Conservation (phyloP, 768 basidiomycete species). For the Chalciporus pseudorubinellus region DNA sequence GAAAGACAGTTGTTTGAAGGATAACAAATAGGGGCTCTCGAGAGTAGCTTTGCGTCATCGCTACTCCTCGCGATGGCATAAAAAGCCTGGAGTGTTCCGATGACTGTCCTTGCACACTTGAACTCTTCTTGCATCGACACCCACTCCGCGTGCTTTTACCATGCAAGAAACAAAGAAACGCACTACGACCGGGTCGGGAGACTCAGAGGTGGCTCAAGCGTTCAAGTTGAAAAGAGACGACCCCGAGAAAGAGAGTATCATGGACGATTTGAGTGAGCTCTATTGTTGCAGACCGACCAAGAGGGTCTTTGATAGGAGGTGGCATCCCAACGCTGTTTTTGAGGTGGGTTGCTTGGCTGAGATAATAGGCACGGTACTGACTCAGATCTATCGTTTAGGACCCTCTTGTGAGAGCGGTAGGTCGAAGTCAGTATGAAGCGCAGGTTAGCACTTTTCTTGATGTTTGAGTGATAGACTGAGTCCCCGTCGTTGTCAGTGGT, state of each 20-base stretch:
- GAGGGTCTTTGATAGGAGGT: conserved; percentile 52
- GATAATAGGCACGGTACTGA: too few species aligned
- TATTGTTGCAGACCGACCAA: conserved; percentile 53
- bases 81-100: not conserved
- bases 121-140: conserved; percentile 16
- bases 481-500: conserved; percentile 39
- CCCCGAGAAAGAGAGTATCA: conserved; percentile 43
- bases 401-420: conserved; percentile 48
- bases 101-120: not conserved
- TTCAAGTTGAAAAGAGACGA: conserved; percentile 15
- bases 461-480: not conserved
- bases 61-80: conserved; percentile 36
- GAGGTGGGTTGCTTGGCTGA: conserved; percentile 41
- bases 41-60: too few species aligned
- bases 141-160: conserved; percentile 47
- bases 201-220: conserved; percentile 22
- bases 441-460: conserved; percentile 39
- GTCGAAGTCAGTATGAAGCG: conserved; percentile 50
- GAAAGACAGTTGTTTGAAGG: too few species aligned
- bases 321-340: conserved; percentile 52
- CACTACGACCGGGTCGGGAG: conserved; percentile 9
- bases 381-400: conserved; percentile 33
- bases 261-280: conserved; percentile 58
- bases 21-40: too few species aligned
- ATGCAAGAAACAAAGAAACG: not conserved